Conservation (phyloP, 2,329 filamentous ascomycete species). For the Tolypocladium endophyticum region DNA sequence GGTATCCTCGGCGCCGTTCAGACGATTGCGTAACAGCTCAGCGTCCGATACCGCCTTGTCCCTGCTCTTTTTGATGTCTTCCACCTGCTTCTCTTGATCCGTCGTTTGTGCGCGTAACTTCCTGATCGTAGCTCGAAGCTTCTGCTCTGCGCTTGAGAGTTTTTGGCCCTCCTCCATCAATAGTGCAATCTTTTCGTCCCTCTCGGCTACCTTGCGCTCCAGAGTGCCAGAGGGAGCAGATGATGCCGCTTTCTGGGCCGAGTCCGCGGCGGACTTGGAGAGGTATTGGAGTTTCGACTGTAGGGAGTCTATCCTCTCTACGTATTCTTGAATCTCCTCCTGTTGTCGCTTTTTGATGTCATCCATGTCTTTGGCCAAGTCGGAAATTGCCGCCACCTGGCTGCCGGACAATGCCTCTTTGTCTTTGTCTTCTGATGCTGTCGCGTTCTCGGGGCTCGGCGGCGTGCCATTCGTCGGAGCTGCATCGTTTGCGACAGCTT, state of each 20-base stretch:
- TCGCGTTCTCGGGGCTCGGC: neutral
- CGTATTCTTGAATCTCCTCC: slow-evolving; percentile 72
- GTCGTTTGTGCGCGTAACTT: slow-evolving; percentile 59
- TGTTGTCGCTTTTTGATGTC: slow-evolving; percentile 39
- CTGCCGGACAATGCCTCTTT: neutral
- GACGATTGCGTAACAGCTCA: slow-evolving; percentile 33
- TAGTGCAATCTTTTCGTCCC: slow-evolving; percentile 80
- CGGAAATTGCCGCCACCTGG: neutral
- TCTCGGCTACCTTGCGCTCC: slow-evolving; percentile 77
- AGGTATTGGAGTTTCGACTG: slow-evolving; percentile 87
- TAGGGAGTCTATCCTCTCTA: slow-evolving; percentile 84
- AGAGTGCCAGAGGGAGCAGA: slow-evolving; percentile 51
- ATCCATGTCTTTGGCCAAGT: slow-evolving; percentile 10
- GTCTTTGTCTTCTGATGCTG: neutral
- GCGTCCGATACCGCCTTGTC: slow-evolving; percentile 47
- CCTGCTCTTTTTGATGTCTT: slow-evolving; percentile 46
- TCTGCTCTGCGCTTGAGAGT: slow-evolving; percentile 76
- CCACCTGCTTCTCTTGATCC: slow-evolving; percentile 55
- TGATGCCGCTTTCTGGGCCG: slow-evolving; percentile 59
- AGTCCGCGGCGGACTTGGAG: slow-evolving; percentile 65
- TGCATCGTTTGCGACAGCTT: neutral
- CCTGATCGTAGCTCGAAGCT: slow-evolving; percentile 73
- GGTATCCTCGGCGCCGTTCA: slow-evolving; percentile 38
- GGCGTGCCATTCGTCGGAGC: neutral
- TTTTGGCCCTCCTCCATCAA: slow-evolving; percentile 89